Conservation (phyloP, 345 rosid genomes). For the Microcos paniculata region DNA sequence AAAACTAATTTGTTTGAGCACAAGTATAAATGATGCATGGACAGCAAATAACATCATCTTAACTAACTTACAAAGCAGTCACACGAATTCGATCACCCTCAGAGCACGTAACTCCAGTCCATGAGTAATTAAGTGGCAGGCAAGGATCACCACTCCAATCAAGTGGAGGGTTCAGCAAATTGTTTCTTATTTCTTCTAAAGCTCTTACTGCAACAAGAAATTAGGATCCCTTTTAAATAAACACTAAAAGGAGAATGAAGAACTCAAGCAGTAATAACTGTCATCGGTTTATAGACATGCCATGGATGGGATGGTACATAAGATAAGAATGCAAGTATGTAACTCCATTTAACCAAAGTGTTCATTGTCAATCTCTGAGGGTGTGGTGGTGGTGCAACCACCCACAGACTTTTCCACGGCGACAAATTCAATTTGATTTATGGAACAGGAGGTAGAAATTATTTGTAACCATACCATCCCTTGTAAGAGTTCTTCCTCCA, state of each 20-base stretch:
- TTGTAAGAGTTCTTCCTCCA: slow-evolving; percentile 68
- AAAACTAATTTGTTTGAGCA: slow-evolving; percentile 4
- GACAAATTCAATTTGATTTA: slow-evolving; percentile 4
- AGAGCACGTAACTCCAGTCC: slow-evolving; percentile 84
- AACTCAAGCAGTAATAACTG: background rate
- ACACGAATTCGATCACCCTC: slow-evolving; percentile 67
- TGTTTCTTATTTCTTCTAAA: slow-evolving; percentile 44
- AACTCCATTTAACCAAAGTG: background rate
- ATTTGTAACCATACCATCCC: slow-evolving; percentile 62
- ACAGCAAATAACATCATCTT: slow-evolving; percentile 1
- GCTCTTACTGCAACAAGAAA: slow-evolving; percentile 51
- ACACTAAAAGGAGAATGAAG: background rate
- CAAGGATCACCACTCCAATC: slow-evolving; percentile 98
- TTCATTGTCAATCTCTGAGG: background rate
- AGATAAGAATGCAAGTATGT: background rate
- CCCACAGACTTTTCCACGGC: background rate
- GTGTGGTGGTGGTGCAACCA: background rate
- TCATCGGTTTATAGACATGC: background rate
- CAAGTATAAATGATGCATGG: background rate
- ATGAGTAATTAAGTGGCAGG: slow-evolving; percentile 57
- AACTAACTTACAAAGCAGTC: slow-evolving; percentile 60
- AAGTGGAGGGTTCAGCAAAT: slow-evolving; percentile 51
- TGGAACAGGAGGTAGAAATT: background rate
- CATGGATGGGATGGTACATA: background rate
- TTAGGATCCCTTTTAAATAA: background rate